A percentile compares a stretch with the other conserved stretches of the same genome.
phyloP scores from a whole-genome alignment of 306 rosid genomes.

The Pyrus betulifolia region DNA sequence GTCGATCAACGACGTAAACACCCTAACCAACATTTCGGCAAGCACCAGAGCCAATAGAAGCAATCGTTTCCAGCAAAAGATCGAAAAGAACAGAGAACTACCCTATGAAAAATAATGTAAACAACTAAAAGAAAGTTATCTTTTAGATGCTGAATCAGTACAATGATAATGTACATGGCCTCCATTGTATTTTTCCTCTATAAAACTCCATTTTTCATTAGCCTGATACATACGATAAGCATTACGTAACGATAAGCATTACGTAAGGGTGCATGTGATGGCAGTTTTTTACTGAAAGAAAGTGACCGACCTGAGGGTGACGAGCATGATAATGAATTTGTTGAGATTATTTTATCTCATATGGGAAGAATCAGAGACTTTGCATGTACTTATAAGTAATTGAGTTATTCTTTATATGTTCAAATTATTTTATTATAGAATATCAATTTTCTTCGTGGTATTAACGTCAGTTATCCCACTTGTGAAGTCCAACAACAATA shows the following conservation, averaged over 20 bases:
- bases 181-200: not conserved
- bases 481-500: too few species aligned
- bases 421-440: too few species aligned
- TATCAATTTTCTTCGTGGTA: too few species aligned
- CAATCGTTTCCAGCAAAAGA: not conserved
- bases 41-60: not conserved
- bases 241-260: not conserved
- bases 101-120: not conserved
- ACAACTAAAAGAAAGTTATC: not conserved
- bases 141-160: not conserved
- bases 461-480: too few species aligned
- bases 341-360: too few species aligned
- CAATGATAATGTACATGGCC: not conserved
- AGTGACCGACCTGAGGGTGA: slow-evolving; percentile 23
- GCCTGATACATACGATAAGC: not conserved
- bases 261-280: not conserved
- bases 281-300: not conserved
- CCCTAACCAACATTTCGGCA: not conserved
- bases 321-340: slow-evolving; percentile 8
- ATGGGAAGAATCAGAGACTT: too few species aligned
- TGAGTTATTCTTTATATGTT: too few species aligned
- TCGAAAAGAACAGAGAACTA: not conserved
- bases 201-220: not conserved
- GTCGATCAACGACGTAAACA: not conserved
- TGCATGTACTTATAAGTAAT: too few species aligned